Percentiles rank a stretch among this genome's conserved stretches.
Evolutionary conservation across 2,329 filamentous ascomycete species (phyloP).

Genomic region (Karstenula rhodostoma): DNA sequence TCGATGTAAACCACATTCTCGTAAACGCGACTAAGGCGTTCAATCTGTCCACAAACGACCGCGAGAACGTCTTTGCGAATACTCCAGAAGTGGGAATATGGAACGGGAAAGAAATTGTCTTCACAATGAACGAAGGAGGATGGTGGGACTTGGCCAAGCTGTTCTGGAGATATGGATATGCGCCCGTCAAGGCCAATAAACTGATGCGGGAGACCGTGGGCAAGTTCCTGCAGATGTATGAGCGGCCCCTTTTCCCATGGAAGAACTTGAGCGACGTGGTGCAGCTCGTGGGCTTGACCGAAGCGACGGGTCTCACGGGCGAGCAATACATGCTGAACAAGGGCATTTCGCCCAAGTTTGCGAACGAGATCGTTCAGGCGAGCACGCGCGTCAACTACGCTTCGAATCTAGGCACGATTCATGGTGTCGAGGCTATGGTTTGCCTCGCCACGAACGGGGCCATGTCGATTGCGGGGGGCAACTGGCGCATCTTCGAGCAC

Average conservation of each 20-base stretch:
- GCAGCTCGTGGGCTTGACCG: conserved; percentile 71
- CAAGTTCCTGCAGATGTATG: conserved; percentile 81
- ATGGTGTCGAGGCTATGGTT: conserved; percentile 89
- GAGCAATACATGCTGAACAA: conserved; percentile 74
- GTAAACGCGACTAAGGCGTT: conserved; percentile 76
- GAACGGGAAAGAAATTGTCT: conserved; percentile 80
- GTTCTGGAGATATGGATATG: conserved; percentile 83
- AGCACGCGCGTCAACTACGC: conserved; percentile 93
- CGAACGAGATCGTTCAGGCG: conserved; percentile 85
- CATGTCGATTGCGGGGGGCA: conserved; percentile 80
- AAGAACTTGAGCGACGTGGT: conserved; percentile 74
- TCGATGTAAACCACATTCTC: conserved; percentile 83
- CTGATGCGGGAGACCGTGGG: conserved; percentile 75
- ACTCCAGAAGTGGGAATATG: conserved; percentile 74
- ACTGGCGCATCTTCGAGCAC: conserved; percentile 90
- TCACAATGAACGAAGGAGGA: conserved; percentile 66
- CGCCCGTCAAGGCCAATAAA: conserved; percentile 75
- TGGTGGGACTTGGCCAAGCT: conserved; percentile 86
- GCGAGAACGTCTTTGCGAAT: conserved; percentile 49
- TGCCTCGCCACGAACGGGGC: conserved; percentile 90
- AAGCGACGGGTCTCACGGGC: conserved; percentile 75
- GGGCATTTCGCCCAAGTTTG: conserved; percentile 72
- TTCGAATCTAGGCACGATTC: conserved; percentile 84
- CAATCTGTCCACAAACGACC: conserved; percentile 63
- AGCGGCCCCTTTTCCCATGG: conserved; percentile 85